Conservation (phyloP, 768 basidiomycete species). For the Tricholoma hemisulphureum region DNA sequence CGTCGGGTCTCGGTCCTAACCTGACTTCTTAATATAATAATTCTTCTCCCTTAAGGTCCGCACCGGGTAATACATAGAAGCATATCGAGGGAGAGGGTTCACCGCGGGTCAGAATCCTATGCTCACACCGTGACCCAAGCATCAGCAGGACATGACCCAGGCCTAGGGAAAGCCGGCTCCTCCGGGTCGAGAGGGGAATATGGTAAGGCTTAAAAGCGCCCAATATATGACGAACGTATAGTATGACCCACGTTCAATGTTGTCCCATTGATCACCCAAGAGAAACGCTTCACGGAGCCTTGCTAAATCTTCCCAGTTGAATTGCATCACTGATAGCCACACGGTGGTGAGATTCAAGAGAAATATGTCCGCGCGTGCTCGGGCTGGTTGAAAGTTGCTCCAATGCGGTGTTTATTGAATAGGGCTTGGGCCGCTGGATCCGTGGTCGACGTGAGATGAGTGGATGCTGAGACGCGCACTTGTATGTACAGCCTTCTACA, state of each 20-base stretch:
- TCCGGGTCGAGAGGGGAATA: background rate
- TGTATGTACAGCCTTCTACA: background rate
- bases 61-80: background rate
- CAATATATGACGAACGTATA: background rate
- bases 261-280: background rate
- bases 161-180: background rate
- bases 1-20: background rate
- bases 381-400: background rate
- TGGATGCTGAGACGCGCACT: background rate
- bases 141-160: background rate
- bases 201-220: background rate
- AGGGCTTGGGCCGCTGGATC: background rate
- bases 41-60: background rate
- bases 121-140: background rate
- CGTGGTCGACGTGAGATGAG: constrained; percentile 16
- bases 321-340: background rate
- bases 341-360: background rate
- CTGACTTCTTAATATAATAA: background rate
- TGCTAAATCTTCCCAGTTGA: background rate
- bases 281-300: background rate
- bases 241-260: background rate
- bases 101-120: background rate
- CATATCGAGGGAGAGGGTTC: background rate
- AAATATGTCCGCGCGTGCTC: background rate
- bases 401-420: background rate